These are phyloP conservation scores for Diaporthe eres DNA, from an alignment of 2,329 filamentous ascomycete genomes.

Conservation along the genomic window DNA sequence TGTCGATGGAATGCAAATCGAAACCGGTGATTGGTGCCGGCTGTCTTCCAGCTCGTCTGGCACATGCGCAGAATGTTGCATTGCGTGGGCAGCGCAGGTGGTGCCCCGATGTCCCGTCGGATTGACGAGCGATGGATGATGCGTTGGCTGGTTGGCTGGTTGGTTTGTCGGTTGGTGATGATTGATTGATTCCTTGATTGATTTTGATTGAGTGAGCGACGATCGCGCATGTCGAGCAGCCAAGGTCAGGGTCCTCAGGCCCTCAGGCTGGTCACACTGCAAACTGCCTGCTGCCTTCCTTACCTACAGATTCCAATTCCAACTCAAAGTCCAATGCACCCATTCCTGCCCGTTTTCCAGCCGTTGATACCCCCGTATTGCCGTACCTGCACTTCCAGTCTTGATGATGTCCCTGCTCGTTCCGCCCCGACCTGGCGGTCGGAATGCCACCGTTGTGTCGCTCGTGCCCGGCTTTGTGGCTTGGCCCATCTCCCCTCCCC, in stretches of 20 bases:
- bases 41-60: background rate
- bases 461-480: slow-evolving; percentile 1
- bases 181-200: slow-evolving; percentile 7
- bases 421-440: background rate
- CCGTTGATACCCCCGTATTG: slow-evolving; percentile 13
- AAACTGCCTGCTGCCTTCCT: background rate
- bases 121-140: slow-evolving; percentile 15
- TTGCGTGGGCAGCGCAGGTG: background rate
- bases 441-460: background rate
- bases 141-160: background rate
- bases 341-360: background rate
- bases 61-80: slow-evolving; percentile 14
- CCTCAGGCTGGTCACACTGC: background rate
- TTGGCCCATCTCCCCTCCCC: background rate
- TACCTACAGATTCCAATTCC: background rate
- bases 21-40: background rate
- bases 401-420: too few relatives aligned
- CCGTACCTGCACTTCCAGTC: background rate
- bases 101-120: background rate
- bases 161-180: background rate
- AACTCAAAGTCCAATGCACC: background rate
- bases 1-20: slow-evolving; percentile 9
- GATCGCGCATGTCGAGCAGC: background rate
- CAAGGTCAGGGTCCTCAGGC: slow-evolving; percentile 4
- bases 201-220: background rate